Conservation (phyloP, 148 eudicot species). For the Gaultheria prostrata region DNA sequence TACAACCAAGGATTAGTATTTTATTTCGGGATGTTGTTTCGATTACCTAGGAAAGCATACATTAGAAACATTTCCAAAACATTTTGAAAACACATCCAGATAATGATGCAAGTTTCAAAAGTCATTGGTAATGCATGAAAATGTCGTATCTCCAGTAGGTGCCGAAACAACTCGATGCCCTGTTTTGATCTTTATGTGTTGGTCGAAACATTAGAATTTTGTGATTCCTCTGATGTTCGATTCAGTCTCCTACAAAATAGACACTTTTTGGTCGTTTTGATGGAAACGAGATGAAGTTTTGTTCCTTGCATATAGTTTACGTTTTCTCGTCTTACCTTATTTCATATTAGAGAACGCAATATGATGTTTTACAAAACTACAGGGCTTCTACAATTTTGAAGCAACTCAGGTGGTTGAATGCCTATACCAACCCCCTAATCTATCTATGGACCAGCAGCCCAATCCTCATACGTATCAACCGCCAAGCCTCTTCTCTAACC, state of each 20-base stretch:
- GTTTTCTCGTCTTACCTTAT: neutral
- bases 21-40: neutral
- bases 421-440: conserved; percentile 15
- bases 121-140: too few relatives aligned
- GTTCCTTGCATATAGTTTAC: neutral
- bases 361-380: neutral
- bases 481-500: conserved; percentile 23
- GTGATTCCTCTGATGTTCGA: neutral
- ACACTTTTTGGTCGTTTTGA: neutral
- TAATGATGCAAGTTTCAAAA: too few relatives aligned
- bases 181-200: too few relatives aligned
- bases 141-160: too few relatives aligned
- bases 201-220: neutral
- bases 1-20: neutral
- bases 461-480: conserved; percentile 11
- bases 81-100: too few relatives aligned
- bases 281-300: neutral
- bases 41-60: neutral
- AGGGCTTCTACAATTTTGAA: conserved; percentile 20
- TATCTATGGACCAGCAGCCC: conserved; percentile 16
- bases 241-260: neutral
- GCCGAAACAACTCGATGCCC: too few relatives aligned
- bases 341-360: neutral
- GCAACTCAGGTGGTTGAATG: conserved; percentile 18
- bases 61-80: neutral